Evolutionary conservation across 2,329 filamentous ascomycete genomes (phyloP).

Genomic region (Fusarium subtropicale): DNA sequence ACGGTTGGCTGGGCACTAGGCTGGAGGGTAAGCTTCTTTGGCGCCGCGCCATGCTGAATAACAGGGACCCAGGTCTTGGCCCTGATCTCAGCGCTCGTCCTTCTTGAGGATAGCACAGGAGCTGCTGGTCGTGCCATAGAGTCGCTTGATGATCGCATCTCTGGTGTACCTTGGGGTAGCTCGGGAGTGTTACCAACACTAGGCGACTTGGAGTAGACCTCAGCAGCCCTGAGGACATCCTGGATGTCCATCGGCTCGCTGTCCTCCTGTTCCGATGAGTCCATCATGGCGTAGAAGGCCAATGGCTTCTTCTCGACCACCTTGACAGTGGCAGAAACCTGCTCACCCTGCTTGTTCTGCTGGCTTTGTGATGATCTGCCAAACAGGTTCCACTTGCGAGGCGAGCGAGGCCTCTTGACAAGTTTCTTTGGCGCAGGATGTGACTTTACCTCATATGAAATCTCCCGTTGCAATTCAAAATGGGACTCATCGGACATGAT

Average conservation of each 20-base stretch:
- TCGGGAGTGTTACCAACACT: slow-evolving; percentile 33
- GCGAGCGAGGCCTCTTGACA: slow-evolving; percentile 65
- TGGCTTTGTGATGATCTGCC: slow-evolving; percentile 63
- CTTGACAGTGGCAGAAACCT: slow-evolving; percentile 63
- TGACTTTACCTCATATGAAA: slow-evolving; percentile 48
- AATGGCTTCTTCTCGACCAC: slow-evolving; percentile 63
- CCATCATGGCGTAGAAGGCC: slow-evolving; percentile 72
- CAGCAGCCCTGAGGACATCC: slow-evolving; percentile 64
- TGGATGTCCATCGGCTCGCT: slow-evolving; percentile 55
- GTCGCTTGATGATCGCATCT: slow-evolving; percentile 27
- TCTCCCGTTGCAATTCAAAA: slow-evolving; percentile 55
- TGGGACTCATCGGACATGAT: slow-evolving; percentile 69
- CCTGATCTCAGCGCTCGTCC: slow-evolving; percentile 2
- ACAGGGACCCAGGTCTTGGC: slow-evolving; percentile 20
- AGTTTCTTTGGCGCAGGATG: slow-evolving; percentile 63
- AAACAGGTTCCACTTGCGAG: slow-evolving; percentile 73
- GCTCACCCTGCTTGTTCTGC: slow-evolving; percentile 54
- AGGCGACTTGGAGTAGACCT: slow-evolving; percentile 50
- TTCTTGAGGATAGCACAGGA: background rate
- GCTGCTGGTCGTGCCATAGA: slow-evolving; percentile 20
- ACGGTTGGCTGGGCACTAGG: slow-evolving; percentile 7
- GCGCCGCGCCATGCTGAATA: slow-evolving; percentile 8
- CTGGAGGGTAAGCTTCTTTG: slow-evolving; percentile 15
- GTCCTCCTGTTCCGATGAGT: slow-evolving; percentile 67
- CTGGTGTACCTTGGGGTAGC: slow-evolving; percentile 24